Evolutionary conservation across 2,329 filamentous ascomycete genomes (phyloP), one percentile per base, ranked within the genome.

Genomic region (Raffaelea albimanens): DNA sequence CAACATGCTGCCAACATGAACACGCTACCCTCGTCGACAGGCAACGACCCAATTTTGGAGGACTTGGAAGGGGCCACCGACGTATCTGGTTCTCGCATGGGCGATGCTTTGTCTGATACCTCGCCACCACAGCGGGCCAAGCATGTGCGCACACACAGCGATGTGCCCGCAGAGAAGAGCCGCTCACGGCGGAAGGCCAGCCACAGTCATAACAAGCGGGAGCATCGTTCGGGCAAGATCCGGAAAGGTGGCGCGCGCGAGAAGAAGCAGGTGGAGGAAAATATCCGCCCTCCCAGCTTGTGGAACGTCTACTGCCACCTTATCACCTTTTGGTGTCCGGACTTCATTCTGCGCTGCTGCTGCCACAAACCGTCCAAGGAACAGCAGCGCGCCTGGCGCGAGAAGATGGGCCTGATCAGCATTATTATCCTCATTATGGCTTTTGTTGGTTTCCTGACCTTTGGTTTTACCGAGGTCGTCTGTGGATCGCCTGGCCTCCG

Each of bases 281-380:
- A 80, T 49, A 74, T 87, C 44, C 78, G 81, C 2, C 87, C 91
- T 2, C 89, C 88, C 0, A 95, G 86, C 60, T 66, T 94, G 34
- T 98, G 93, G 93, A 94, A 89, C 58, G 83, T 94, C 4, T 98
- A 98, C 69, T 98, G 93, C 66, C 84, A 86, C 43, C 79, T 95
- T 53, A 69, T 98, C 55, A 98, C 93, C 0, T 96, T 97, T 60
- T 97, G 93, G 90, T 85, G 81, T 49, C 93, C 93, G 1, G 83
- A 89, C 61, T 85, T 91, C 52, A 67, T 96, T 23, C 71, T 98
- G 47, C 79, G 76, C 55, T 95, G 87, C 66, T 93, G 89, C 59
- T 93, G 88, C 59, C 89, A 90, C 36, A 94, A 86, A 73, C 80
- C 82, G 8, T 76, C 86, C 41, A 93, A 86, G 64, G 88, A 84